Evolutionary conservation across 345 rosid species (phyloP), one percentile per base, ranked within the genome.

Genomic region (Acer negundo): DNA sequence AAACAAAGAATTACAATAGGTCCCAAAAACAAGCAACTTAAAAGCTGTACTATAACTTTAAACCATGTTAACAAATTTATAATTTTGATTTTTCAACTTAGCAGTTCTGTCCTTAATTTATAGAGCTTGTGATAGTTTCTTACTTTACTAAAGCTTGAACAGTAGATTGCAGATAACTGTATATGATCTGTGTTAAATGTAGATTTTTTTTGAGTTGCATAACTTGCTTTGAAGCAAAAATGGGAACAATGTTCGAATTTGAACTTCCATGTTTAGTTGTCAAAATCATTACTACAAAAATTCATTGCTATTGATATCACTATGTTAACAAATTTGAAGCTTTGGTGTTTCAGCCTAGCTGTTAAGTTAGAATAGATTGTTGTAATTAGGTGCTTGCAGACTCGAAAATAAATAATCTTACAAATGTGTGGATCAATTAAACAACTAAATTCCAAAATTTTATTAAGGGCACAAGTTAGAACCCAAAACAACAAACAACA

Each of bases 231-330:
- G 89, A 89, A 69, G 68, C 73, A n/a, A 87, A 71, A 68, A 40
- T 79, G 23, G 77, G 82, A 23, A 92, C 87, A 82, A 94, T 31
- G 92, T 89, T 82, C 56, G 81, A 73, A 76, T 76, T 78, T 56
- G 62, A 77, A 67, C 72, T 72, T 35, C 58, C 40, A 40, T 56
- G 1, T 73, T 56, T 20, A 19, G 20, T 62, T 46, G 16, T 56
- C 62, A 56, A 56, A 56, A 19, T n/a, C 62, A 19, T 15, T 8
- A 56, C 22, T 56, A 2, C 23, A 56, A 19, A n/a, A 6, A 1
- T 19, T 56, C 17, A 56, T 56, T 17, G 62, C 62, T 56, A 40
- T 42, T 75, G 26, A 26, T 2, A n/a, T 28, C 4, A 26, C 26
- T 2, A 64, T 47, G 46, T 64, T 47, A 55, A 51, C 59, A 44